Percentiles rank a stretch among this genome's conserved stretches.
Evolutionary conservation across 352 stramenopile species (phyloP).

Genomic region (Paralagenidium karlingii): DNA sequence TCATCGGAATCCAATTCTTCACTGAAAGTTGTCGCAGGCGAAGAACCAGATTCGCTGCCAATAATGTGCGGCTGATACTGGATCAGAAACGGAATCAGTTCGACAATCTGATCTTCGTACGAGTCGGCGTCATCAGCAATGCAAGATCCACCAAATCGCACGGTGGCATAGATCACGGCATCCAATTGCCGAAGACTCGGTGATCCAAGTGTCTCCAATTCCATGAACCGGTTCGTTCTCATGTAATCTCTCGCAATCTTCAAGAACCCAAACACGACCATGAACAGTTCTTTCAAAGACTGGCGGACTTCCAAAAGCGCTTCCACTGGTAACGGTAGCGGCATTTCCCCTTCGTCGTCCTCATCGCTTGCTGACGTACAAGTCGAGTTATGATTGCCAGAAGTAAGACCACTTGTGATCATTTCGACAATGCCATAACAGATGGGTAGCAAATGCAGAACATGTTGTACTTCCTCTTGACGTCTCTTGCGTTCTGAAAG

Average conservation of each 20-base stretch:
- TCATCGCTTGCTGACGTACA: no score
- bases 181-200: conserved; percentile 38
- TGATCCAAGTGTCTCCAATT: conserved; percentile 19
- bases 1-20: conserved; percentile 43
- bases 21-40: not conserved
- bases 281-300: conserved; percentile 52
- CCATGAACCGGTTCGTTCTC: conserved; percentile 51
- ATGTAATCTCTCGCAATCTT: conserved; percentile 54
- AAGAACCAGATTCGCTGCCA: conserved; percentile 5
- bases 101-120: conserved; percentile 44
- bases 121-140: conserved; percentile 76
- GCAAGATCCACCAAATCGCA: conserved; percentile 67
- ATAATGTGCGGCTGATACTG: conserved; percentile 41
- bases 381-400: no score
- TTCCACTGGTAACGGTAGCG: conserved; percentile 43
- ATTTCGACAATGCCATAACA: conserved; percentile 70
- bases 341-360: no score
- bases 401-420: conserved; percentile 45
- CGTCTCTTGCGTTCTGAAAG: conserved; percentile 31
- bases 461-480: conserved; percentile 31
- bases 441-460: conserved; percentile 46
- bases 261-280: conserved; percentile 56
- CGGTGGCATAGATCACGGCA: conserved; percentile 59
- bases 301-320: conserved; percentile 63
- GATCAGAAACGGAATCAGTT: conserved; percentile 68